Percentiles rank a stretch among this genome's conserved stretches.
phyloP scores from a whole-genome alignment of 1,284 basidiomycete genomes.

The Tylopilus sp. region DNA sequence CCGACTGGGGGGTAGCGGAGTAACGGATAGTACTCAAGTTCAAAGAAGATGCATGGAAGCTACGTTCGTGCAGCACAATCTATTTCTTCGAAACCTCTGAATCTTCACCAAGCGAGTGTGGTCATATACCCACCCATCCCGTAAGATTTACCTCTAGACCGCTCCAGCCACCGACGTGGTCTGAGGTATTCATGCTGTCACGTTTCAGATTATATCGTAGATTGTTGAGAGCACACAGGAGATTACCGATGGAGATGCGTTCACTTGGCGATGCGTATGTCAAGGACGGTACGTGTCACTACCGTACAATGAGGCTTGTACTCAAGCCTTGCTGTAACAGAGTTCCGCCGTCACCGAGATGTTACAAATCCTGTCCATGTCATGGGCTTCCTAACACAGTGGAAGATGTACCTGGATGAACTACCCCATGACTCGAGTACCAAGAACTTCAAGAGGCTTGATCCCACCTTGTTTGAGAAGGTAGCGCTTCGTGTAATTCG shows the following conservation, averaged over 20 bases:
- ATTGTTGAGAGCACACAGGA: conserved; percentile 74
- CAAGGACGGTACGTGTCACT: conserved; percentile 59
- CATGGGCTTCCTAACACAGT: conserved; percentile 88
- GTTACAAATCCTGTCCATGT: conserved; percentile 82
- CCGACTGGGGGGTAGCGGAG: no score
- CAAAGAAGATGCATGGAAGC: conserved; percentile 17
- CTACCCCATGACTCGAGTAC: conserved; percentile 44
- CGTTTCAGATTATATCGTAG: conserved; percentile 68
- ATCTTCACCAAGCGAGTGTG: conserved; percentile 60
- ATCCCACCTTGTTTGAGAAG: conserved; percentile 76
- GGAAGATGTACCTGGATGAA: conserved; percentile 85
- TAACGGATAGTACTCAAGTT: no score
- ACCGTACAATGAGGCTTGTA: neutral
- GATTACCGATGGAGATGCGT: conserved; percentile 76
- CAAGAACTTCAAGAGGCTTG: conserved; percentile 61
- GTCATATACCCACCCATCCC: conserved; percentile 78
- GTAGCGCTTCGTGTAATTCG: conserved; percentile 35
- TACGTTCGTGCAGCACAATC: conserved; percentile 56
- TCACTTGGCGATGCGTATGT: conserved; percentile 84
- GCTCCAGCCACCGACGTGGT: neutral
- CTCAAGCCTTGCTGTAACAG: conserved; percentile 36
- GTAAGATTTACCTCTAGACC: conserved; percentile 38
- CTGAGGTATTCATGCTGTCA: conserved; percentile 1
- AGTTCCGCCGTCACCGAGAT: conserved; percentile 78
- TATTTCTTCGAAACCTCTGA: conserved; percentile 57